Evolutionary conservation across 495 filamentous ascomycete species (phyloP).

Genomic region (Hapsidospora chrysogenum): DNA sequence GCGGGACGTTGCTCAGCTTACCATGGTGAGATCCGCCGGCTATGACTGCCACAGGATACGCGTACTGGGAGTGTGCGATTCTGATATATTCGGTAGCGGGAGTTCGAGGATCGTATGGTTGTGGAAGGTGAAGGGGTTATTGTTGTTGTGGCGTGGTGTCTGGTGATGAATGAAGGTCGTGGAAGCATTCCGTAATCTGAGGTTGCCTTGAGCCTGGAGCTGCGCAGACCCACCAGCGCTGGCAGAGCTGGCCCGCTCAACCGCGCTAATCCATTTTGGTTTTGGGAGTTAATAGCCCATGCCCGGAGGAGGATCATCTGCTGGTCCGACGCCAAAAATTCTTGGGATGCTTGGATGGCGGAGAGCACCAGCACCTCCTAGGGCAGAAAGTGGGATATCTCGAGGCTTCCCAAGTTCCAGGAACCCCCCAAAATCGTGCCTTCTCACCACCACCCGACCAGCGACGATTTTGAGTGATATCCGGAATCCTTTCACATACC

Average conservation of each 20-base stretch:
- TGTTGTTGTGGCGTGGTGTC: neutral
- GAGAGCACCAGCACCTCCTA: conserved; percentile 10
- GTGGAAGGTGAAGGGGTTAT: neutral
- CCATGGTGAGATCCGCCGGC: conserved; percentile 3
- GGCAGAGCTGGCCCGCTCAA: no score
- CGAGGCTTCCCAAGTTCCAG: conserved; percentile 2
- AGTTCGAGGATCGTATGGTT: neutral
- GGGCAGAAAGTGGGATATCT: conserved; percentile 4
- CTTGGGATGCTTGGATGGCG: conserved; percentile 4
- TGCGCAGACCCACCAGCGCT: neutral
- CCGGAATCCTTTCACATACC: neutral
- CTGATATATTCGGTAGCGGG: no score
- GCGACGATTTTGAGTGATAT: no score
- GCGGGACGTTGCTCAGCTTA: neutral
- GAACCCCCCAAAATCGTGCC: neutral
- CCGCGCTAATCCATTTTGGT: no score
- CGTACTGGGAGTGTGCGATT: neutral
- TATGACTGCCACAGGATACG: neutral
- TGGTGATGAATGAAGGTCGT: conserved; percentile 3
- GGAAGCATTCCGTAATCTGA: conserved; percentile 7
- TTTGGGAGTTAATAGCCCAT: no score
- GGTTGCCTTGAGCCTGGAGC: conserved; percentile 9
- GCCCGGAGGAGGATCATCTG: conserved; percentile 2
- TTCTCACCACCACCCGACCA: conserved; percentile 1
- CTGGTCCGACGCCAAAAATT: conserved; percentile 3